Evolutionary conservation across 78 protist genomes (phyloP), one percentile per base, ranked within the genome.

Genomic region (Dictyostelium purpureum): DNA sequence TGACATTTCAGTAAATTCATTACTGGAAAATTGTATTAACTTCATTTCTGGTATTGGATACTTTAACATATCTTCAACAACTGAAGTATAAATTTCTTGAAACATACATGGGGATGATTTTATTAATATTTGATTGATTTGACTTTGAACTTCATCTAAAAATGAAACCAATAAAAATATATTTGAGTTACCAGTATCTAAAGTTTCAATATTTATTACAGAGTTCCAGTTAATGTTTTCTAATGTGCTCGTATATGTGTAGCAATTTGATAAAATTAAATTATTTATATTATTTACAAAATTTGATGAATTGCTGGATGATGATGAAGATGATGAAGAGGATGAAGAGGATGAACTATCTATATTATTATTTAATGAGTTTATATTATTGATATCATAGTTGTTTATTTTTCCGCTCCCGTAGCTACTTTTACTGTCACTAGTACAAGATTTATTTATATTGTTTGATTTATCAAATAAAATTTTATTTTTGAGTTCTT

Each of bases 31-130:
- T 26, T 79, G 77, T 5, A 79, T 12, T 61, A 79, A 66, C 45
- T 77, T 42, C 77, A 79, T 79, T 26, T 66, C 75, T n/a, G 88
- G 88, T 3, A 79, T 26, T 66, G 88, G 88, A n/a, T 45, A 31
- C 31, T 67, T 59, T 9, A 66, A 66, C 2, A 79, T 65, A 31
- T 33, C 54, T 45, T 66, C 76, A 7, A 79, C 19, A 14, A 79
- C 59, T 12, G 63, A 47, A 28, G 57, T 57, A 51, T 79, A 79
- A 16, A 79, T 77, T n/a, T 61, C 77, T 49, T 65, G 77, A 4
- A 38, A 40, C 21, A 79, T 79, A 16, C 35, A 14, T 1, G n/a
- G 24, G 0, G 88, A 79, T 63, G 76, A 38, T 78, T 78, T 78
- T 2, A 78, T 7, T 21, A 78, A 9, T 18, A 78, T 33, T 78